phyloP scores from a whole-genome alignment of 768 basidiomycete genomes.

The Auricularia auricula-judae region DNA sequence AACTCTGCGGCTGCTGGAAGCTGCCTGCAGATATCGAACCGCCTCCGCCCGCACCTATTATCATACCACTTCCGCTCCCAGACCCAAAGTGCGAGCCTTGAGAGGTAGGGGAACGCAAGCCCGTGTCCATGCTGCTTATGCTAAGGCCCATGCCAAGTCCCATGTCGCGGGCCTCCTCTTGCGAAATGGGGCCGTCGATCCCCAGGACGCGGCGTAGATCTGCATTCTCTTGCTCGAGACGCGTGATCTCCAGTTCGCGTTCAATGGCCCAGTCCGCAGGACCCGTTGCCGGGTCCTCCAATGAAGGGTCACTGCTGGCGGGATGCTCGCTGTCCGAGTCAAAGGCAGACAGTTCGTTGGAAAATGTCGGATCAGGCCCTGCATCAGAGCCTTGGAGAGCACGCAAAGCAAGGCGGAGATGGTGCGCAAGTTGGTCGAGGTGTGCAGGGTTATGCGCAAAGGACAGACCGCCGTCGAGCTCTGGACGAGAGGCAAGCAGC shows the following conservation, averaged over 20 bases:
- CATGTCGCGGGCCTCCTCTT: not conserved
- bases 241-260: slow-evolving; percentile 75
- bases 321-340: not conserved
- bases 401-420: slow-evolving; percentile 61
- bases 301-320: slow-evolving; percentile 1
- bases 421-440: slow-evolving; percentile 59
- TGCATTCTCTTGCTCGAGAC: slow-evolving; percentile 76
- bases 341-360: not conserved
- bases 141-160: not conserved
- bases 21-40: not conserved
- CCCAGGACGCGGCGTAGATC: slow-evolving; percentile 62
- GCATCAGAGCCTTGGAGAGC: slow-evolving; percentile 40
- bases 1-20: not conserved
- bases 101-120: not conserved
- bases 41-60: not conserved
- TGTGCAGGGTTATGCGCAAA: not conserved
- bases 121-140: not conserved
- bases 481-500: slow-evolving; percentile 32
- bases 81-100: not conserved
- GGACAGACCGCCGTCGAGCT: not conserved
- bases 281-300: slow-evolving; percentile 15
- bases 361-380: slow-evolving; percentile 7
- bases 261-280: slow-evolving; percentile 74
- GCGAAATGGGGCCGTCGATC: slow-evolving; percentile 26
- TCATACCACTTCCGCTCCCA: not conserved